phyloP scores from a whole-genome alignment of 2,329 filamentous ascomycete genomes.

The Aspergillus arachidicola region DNA sequence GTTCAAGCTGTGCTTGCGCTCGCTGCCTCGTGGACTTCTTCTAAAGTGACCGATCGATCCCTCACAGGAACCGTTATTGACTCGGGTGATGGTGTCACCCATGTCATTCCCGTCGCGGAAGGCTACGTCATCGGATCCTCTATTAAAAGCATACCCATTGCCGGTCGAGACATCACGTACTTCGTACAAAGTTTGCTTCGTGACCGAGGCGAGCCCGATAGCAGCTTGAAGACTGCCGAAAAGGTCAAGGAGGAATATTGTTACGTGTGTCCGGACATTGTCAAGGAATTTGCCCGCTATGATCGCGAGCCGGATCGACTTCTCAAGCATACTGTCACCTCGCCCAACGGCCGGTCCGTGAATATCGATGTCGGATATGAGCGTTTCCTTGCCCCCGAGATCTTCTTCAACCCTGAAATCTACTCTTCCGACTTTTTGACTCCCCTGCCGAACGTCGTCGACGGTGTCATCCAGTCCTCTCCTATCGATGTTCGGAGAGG shows the following conservation, averaged over 20 bases:
- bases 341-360: conserved; percentile 82
- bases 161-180: conserved; percentile 96
- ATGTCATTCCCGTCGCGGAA: conserved; percentile 97
- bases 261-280: conserved; percentile 97
- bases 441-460: conserved; percentile 89
- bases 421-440: conserved; percentile 99
- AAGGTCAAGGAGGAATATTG: conserved; percentile 99
- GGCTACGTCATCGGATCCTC: conserved; percentile 98
- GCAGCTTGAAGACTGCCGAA: conserved; percentile 94
- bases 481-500: conserved; percentile 96
- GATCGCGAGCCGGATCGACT: conserved; percentile 92
- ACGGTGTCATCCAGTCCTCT: conserved; percentile 94
- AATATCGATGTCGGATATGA: conserved; percentile 95
- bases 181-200: conserved; percentile 95
- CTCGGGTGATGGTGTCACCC: conserved; percentile 96
- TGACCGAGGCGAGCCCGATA: conserved; percentile 95
- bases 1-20: conserved; percentile 96
- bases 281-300: conserved; percentile 95
- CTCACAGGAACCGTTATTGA: conserved; percentile 98
- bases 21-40: conserved; percentile 97
- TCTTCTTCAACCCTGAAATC: conserved; percentile 99
- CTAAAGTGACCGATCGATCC: conserved; percentile 94
- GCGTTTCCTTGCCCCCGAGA: conserved; percentile 95
- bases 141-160: conserved; percentile 98
- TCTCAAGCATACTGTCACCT: conserved; percentile 82